Evolutionary conservation across 2,329 filamentous ascomycete genomes (phyloP).

Genomic region (Dactylellina haptotyla): DNA sequence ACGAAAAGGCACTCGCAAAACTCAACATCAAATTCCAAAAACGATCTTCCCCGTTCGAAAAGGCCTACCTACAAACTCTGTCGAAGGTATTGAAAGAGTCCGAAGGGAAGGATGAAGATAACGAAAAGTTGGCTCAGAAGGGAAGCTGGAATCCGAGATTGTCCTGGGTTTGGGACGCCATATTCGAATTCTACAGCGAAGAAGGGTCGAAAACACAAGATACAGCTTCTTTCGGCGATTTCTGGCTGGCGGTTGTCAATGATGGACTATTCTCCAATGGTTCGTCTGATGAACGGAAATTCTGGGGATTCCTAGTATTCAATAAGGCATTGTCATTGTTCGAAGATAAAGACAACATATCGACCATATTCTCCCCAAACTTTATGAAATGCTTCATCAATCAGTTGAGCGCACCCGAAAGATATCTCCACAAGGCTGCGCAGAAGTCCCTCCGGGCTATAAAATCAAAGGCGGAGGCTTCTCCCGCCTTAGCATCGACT

Average conservation of each 20-base stretch:
- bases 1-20: slow-evolving; percentile 60
- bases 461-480: slow-evolving; percentile 58
- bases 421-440: slow-evolving; percentile 82
- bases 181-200: slow-evolving; percentile 36
- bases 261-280: slow-evolving; percentile 83
- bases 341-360: slow-evolving; percentile 65
- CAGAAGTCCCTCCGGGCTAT: slow-evolving; percentile 78
- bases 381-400: slow-evolving; percentile 84
- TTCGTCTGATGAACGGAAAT: slow-evolving; percentile 88
- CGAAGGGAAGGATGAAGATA: slow-evolving; percentile 46
- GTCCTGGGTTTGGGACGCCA: slow-evolving; percentile 48
- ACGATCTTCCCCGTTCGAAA: slow-evolving; percentile 41
- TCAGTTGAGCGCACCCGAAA: slow-evolving; percentile 79
- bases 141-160: slow-evolving; percentile 45
- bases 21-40: slow-evolving; percentile 38
- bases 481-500: slow-evolving; percentile 63
- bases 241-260: slow-evolving; percentile 88
- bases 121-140: slow-evolving; percentile 39
- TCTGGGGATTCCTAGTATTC: slow-evolving; percentile 89
- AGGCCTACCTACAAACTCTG: slow-evolving; percentile 38
- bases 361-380: slow-evolving; percentile 80
- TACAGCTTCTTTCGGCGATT: slow-evolving; percentile 72
- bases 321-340: slow-evolving; percentile 72
- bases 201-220: not conserved
- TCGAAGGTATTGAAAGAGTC: slow-evolving; percentile 44